Percentiles rank a stretch among this genome's conserved stretches.
These are phyloP conservation scores for Berkeleyomyces rouxiae DNA, from an alignment of 2,329 filamentous ascomycete species.

Conservation along the genomic window DNA sequence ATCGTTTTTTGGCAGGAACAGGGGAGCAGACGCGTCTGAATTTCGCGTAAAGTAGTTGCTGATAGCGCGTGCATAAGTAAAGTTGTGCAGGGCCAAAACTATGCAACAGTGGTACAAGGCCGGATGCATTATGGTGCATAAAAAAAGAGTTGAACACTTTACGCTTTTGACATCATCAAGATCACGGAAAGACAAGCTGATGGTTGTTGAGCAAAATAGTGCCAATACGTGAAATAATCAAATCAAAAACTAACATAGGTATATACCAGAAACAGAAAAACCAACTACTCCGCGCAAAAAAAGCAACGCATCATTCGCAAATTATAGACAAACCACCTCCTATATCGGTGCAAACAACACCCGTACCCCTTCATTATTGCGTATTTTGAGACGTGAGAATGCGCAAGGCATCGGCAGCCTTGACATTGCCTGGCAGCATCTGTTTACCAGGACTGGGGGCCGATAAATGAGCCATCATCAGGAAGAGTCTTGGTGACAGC, in stretches of 20 bases:
- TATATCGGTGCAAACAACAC: not conserved
- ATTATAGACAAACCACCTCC: not conserved
- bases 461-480: slow-evolving; percentile 18
- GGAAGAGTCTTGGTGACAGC: slow-evolving; percentile 20
- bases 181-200: not conserved
- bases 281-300: not conserved
- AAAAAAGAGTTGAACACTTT: no score
- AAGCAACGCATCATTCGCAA: not conserved
- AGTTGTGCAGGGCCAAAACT: not conserved
- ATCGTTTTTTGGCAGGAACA: not conserved
- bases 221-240: not conserved
- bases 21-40: not conserved
- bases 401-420: not conserved
- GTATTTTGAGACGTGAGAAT: not conserved
- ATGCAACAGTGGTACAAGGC: not conserved
- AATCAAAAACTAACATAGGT: not conserved
- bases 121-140: no score
- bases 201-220: not conserved
- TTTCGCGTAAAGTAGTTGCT: slow-evolving; percentile 2
- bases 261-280: not conserved
- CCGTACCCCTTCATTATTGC: not conserved
- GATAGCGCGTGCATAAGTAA: not conserved
- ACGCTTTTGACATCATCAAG: not conserved
- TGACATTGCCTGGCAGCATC: not conserved
- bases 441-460: slow-evolving; percentile 18